These are phyloP conservation scores for Thermothelomyces thermophilus DNA, from an alignment of 2,329 filamentous ascomycete genomes.

Conservation along the genomic window DNA sequence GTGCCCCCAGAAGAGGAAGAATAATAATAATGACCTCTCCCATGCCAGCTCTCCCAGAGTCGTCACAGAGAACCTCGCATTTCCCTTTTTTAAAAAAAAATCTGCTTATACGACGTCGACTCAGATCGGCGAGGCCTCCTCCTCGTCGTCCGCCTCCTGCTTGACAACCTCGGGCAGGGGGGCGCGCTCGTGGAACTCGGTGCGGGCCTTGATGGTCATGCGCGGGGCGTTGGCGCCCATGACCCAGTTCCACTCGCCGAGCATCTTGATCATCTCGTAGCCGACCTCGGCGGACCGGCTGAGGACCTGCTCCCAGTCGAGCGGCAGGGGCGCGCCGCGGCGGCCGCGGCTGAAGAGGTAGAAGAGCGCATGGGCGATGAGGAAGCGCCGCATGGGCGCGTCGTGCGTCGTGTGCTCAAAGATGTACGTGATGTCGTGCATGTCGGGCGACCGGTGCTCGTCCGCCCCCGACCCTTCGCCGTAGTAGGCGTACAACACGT, in stretches of 20 bases:
- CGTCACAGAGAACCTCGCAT: too few relatives aligned
- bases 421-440: slow-evolving; percentile 22
- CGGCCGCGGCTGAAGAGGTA: slow-evolving; percentile 18
- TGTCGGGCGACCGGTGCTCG: slow-evolving; percentile 13
- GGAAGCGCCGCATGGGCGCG: slow-evolving; percentile 21
- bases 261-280: slow-evolving; percentile 19
- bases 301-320: slow-evolving; percentile 20
- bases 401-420: slow-evolving; percentile 20
- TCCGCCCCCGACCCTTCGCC: slow-evolving; percentile 8
- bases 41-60: too few relatives aligned
- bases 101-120: too few relatives aligned
- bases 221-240: slow-evolving; percentile 20
- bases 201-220: slow-evolving; percentile 21
- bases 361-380: slow-evolving; percentile 20
- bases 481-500: slow-evolving; percentile 24
- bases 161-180: neutral
- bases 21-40: neutral
- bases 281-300: slow-evolving; percentile 10
- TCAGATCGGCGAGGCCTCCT: neutral
- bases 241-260: slow-evolving; percentile 22
- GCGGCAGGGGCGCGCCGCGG: slow-evolving; percentile 7
- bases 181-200: slow-evolving; percentile 20
- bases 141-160: slow-evolving; percentile 1
- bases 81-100: too few relatives aligned
- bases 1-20: neutral